Base-by-base conservation (phyloP, 345 rosid species). In the Salix arbutifolia region DNA sequence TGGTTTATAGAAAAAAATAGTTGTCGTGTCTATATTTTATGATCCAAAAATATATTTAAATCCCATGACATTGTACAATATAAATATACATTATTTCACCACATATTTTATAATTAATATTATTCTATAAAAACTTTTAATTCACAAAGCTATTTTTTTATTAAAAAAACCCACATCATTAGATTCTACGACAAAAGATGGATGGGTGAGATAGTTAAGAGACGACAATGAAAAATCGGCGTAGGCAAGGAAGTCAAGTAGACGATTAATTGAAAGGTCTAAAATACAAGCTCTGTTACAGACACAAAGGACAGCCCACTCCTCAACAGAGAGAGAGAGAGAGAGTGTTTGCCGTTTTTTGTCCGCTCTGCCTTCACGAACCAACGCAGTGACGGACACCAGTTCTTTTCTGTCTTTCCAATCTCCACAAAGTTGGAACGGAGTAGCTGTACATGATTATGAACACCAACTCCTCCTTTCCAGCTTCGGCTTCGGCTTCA, bases 401-500 rank as follows among this genome's bases (percentile, higher is more conserved):
- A 7, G 21, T 16, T 17, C 7, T 16, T 17, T 48, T 16, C 53
- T 48, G 53, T 48, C 19, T 48, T 17, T 48, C 53, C 53, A 17
- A 48, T 6, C 53, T 48, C 53, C 19, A 1, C 53, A 17, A 4
- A 17, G 53, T 21, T 48, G 53, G 19, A 48, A 48, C 53, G 7
- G 53, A 48, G 53, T 48, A 48, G 4, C 21, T 48, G 21, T 17
- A 4, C 53, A 48, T 48, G 53, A 48, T 16, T 14, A 48, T 48
- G 53, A 48, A 48, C 53, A 6, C 19, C 53, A 48, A 48, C 53
- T 14, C 19, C 53, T 48, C 53, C 52, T 46, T 13, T 40, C 37
- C 11, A 40, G 44, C 23, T 80, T 46, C 52, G 4, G 14, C 53
- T 48, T 48, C 19, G 0, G 16, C 90, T 4, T 72, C 87, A 30